Evolutionary conservation across 768 basidiomycete species (phyloP).

Genomic region (Russula compacta): DNA sequence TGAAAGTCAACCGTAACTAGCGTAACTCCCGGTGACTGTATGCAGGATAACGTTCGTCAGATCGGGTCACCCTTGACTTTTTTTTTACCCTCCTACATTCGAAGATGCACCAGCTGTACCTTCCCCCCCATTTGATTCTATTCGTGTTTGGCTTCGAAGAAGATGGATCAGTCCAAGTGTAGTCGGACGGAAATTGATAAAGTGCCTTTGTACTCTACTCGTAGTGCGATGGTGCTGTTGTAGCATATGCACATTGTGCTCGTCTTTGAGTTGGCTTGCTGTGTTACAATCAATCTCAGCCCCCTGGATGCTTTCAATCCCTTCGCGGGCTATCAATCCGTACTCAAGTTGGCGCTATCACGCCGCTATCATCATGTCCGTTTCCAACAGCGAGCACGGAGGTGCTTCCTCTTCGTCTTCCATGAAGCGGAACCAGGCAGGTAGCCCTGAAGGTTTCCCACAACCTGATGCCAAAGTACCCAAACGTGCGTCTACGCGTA

Average conservation of each 20-base stretch:
- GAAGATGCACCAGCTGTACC: background rate
- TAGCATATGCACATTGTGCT: conserved; percentile 6
- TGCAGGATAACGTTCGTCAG: background rate
- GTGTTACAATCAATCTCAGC: no score
- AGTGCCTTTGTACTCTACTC: conserved; percentile 1
- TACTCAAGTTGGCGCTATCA: background rate
- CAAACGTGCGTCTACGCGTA: conserved; percentile 3
- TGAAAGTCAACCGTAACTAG: background rate
- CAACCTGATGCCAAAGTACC: background rate
- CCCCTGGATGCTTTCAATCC: background rate
- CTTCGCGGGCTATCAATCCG: background rate
- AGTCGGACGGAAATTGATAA: conserved; percentile 2
- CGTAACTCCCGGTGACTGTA: background rate
- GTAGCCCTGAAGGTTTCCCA: background rate
- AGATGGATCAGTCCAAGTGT: background rate
- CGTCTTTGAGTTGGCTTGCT: conserved; percentile 1
- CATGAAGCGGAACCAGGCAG: conserved; percentile 1
- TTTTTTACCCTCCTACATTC: background rate
- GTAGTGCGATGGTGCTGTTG: conserved; percentile 5
- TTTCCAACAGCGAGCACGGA: background rate
- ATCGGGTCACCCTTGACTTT: background rate
- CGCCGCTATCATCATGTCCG: background rate
- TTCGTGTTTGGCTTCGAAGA: conserved; percentile 1
- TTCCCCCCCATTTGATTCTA: background rate
- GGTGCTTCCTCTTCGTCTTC: background rate